phyloP scores from a whole-genome alignment of 1,284 basidiomycete species.

The Cutaneotrichosporon cyanovorans region DNA sequence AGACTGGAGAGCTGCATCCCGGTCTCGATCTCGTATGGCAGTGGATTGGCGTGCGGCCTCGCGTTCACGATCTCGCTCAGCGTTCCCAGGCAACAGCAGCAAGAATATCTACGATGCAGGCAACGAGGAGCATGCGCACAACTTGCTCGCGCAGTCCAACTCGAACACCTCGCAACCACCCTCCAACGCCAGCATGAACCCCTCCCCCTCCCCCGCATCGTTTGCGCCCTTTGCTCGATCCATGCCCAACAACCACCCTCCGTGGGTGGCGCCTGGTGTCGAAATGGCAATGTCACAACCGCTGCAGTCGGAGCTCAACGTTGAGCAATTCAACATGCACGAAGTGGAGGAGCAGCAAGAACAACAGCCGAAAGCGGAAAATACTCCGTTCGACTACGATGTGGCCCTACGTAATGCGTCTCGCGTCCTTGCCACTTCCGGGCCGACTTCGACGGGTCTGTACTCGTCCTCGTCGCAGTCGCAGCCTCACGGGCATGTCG shows the following conservation, averaged over 20 bases:
- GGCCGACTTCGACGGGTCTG: not conserved
- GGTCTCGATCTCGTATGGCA: conserved; percentile 83
- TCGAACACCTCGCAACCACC: conserved; percentile 57
- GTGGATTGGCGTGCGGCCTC: conserved; percentile 50
- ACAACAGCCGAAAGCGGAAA: conserved; percentile 7
- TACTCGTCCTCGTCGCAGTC: not conserved
- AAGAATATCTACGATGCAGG: conserved; percentile 39
- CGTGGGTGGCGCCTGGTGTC: conserved; percentile 13
- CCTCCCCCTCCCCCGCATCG: conserved; percentile 12
- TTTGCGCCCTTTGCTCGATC: conserved; percentile 17
- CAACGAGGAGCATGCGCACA: conserved; percentile 45
- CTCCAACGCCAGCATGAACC: conserved; percentile 42
- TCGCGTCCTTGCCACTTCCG: not conserved
- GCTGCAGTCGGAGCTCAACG: conserved; percentile 15
- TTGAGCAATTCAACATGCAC: conserved; percentile 16
- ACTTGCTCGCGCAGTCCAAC: conserved; percentile 49
- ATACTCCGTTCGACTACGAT: not conserved
- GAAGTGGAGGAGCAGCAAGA: conserved; percentile 2
- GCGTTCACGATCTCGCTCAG: conserved; percentile 45
- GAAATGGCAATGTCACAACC: conserved; percentile 22
- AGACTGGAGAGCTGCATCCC: conserved; percentile 90
- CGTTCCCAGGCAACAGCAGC: conserved; percentile 20
- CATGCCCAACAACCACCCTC: conserved; percentile 20
- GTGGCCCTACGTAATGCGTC: not conserved
- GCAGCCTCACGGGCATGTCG: not conserved